Base-by-base conservation (phyloP, 106 monocot species). In the Phalaenopsis aphrodite region DNA sequence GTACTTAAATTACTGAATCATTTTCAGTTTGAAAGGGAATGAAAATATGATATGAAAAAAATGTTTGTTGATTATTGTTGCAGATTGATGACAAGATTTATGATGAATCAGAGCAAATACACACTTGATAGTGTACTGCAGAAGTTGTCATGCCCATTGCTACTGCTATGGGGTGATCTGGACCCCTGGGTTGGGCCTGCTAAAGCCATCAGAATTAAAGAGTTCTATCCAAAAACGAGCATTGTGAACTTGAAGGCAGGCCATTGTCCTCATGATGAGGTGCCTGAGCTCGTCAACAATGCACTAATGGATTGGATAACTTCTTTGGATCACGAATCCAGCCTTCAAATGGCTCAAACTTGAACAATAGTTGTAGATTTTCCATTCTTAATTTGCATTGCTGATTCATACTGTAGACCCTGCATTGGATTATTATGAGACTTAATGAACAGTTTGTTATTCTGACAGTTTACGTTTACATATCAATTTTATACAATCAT, bases 131-230 rank as follows among this genome's bases (percentile, higher is more conserved):
- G 85, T 73, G 81, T 91, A 56, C 87, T 98, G 11, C 81, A 81
- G 82, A 92, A 88, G 84, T 89, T 98, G 14, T 84, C 88, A 2
- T 96, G 94, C 81, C 98, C 98, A 9, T 76, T 98, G 77, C 43
- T 98, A 75, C 64, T 98, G 55, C 55, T 98, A 6, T 98, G 98
- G 98, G 98, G 98, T 4, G 94, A 98, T 76, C 81, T 94, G 61
- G 94, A 98, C 85, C 98, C 98, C 18, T 98, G 96, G 98, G 98
- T 98, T 3, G 91, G 98, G 3, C 92, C 98, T 18, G 79, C 86
- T 8, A 98, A 94, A 80, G 94, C 92, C 0, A 42, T 12, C 0
- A 78, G 78, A 69, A 94, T 98, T 58, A 94, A 98, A 77, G 92
- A 94, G 77, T 94, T 94, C 85, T 98, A 98, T 78, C 88, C 91